Percentiles rank a stretch among this genome's conserved stretches.
Evolutionary conservation across 306 rosid genomes (phyloP).

Genomic region (Hippophae rhamnoides): DNA sequence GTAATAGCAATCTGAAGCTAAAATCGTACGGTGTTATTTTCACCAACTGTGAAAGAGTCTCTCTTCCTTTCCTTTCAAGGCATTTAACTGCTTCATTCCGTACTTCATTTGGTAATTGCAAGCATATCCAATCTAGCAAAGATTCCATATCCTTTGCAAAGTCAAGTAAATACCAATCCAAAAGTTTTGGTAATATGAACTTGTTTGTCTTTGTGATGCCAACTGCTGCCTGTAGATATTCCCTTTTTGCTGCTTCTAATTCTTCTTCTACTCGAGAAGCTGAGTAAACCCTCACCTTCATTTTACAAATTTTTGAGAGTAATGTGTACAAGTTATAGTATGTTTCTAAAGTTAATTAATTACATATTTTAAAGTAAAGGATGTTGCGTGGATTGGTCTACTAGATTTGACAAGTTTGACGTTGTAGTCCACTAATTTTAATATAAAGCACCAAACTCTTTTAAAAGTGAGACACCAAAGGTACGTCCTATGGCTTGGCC

Average conservation of each 20-base stretch:
- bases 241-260: conserved; percentile 69
- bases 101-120: conserved; percentile 61
- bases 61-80: conserved; percentile 52
- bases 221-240: conserved; percentile 63
- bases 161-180: conserved; percentile 90
- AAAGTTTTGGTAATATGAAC: conserved; percentile 55
- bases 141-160: conserved; percentile 83
- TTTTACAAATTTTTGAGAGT: conserved; percentile 8
- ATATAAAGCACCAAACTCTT: too few relatives aligned
- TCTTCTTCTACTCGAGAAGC: conserved; percentile 66
- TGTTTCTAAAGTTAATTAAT: not conserved
- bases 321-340: conserved; percentile 11
- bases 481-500: too few relatives aligned
- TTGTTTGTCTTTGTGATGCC: conserved; percentile 57
- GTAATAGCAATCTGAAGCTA: conserved; percentile 71
- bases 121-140: conserved; percentile 71
- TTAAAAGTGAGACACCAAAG: too few relatives aligned
- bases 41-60: conserved; percentile 46
- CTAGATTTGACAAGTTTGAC: too few relatives aligned
- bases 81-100: conserved; percentile 55
- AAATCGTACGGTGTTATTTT: conserved; percentile 71
- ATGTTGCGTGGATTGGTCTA: too few relatives aligned
- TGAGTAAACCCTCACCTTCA: conserved; percentile 76
- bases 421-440: too few relatives aligned
- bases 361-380: too few relatives aligned